These are phyloP conservation scores for Pleurotus citrinopileatus DNA, from an alignment of 768 basidiomycete species.

Conservation along the genomic window DNA sequence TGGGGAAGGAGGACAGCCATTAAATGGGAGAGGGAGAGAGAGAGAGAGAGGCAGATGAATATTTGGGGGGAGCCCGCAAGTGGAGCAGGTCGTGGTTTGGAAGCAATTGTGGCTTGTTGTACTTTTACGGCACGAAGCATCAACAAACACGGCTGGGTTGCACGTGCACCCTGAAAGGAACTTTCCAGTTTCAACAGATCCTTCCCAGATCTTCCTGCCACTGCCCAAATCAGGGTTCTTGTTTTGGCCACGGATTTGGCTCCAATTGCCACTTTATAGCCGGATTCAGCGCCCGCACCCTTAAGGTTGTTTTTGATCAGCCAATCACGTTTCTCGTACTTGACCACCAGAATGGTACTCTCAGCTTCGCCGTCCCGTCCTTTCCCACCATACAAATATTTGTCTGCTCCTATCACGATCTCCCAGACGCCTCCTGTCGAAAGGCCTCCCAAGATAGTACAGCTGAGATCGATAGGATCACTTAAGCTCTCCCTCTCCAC, in stretches of 20 bases:
- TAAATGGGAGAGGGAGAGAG: constrained; percentile 14
- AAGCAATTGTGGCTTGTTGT: constrained; percentile 45
- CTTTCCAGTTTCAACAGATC: constrained; percentile 32
- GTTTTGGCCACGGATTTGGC: constrained; percentile 20
- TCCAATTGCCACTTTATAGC: too few relatives aligned
- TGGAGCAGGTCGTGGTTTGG: constrained; percentile 52
- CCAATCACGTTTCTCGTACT: constrained; percentile 20
- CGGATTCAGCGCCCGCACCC: constrained; percentile 24
- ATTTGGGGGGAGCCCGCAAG: constrained; percentile 29
- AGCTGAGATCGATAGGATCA: constrained; percentile 8
- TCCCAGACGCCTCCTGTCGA: background rate
- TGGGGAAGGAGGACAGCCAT: constrained; percentile 33
- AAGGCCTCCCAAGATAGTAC: background rate
- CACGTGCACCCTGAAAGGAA: constrained; percentile 45
- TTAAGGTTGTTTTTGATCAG: constrained; percentile 24
- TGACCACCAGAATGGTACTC: constrained; percentile 1
- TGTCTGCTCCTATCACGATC: background rate
- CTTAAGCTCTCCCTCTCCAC: constrained; percentile 5
- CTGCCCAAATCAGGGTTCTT: constrained; percentile 35
- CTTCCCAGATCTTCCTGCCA: constrained; percentile 28
- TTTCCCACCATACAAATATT: background rate
- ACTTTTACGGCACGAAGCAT: constrained; percentile 50
- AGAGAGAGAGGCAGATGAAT: constrained; percentile 30
- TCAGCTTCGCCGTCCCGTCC: constrained; percentile 1
- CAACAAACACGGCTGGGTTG: constrained; percentile 45